Evolutionary conservation across 768 basidiomycete species (phyloP), one percentile per base, ranked within the genome.

Genomic region (Boletus vermiculosoides): DNA sequence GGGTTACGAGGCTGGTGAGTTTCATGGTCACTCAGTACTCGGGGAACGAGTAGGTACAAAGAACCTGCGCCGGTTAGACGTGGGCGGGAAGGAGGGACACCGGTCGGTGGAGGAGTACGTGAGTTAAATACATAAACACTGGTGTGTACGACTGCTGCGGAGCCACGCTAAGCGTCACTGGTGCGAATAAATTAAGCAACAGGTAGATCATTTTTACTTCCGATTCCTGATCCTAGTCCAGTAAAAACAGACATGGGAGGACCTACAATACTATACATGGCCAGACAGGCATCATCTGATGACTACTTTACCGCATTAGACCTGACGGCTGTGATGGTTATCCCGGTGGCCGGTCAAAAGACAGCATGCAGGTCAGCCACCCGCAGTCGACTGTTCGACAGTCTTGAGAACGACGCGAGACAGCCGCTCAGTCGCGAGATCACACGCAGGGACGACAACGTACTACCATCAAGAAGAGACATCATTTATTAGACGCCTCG

Each of bases 1-100:
- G 30, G 1, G 47, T 44, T 36, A 41, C 50, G 25, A 65, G 13
- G 8, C 28, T 31, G 44, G 48, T 22, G 25, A 60, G 20, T 47
- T 65, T 59, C 66, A 68, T 68, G 53, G 22, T 25, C 18, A 40
- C 25, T 20, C 20, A n/a, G n/a, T n/a, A n/a, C n/a, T n/a, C n/a
- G n/a, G 31, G 25, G 11, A 31, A 12, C 12, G 33, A 33, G 33
- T 33, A 25, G n/a, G n/a, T n/a, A n/a, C n/a, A 25, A 25, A 25
- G 25, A 25, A 4, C 25, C 25, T 25, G 25, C 25, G 25, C 25
- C 2, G n/a, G n/a, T n/a, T n/a, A n/a, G n/a, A n/a, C n/a, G n/a
- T n/a, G n/a, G n/a, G n/a, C n/a, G n/a, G n/a, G n/a, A n/a, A n/a
- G n/a, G n/a, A n/a, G n/a, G n/a, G n/a, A n/a, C n/a, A n/a, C n/a